Base-by-base conservation (phyloP, 306 rosid genomes). In the Vigna trinervia region DNA sequence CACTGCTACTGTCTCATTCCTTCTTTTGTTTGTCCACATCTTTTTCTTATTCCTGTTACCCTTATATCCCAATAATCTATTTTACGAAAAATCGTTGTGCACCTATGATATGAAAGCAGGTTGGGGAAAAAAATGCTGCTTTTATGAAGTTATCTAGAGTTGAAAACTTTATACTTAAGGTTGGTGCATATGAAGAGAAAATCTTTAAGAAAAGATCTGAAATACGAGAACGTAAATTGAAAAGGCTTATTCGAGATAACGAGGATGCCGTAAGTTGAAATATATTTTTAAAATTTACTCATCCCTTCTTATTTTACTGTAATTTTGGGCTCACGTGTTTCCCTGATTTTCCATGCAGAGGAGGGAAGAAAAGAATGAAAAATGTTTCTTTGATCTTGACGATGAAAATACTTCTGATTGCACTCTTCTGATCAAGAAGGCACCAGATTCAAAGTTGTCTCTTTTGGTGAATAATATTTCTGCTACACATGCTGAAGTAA, bases 161-260 rank as follows among this genome's bases (percentile, higher is more conserved):
- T 22, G 95, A 90, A 70, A 85, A 64, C 2, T 90, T 88, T 61
- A 74, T 86, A 58, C 88, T 83, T 34, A 56, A 47, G 54, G 84
- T 88, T 77, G 90, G 91, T 4, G 1, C 73, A 0, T 73, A 74
- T 34, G 96, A 90, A 72, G 92, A 90, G 17, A 77, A 77, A 51
- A 78, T 86, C 19, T 88, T 88, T 39, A 69, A 34, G 38, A 90
- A 54, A 83, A 83, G 91, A 80, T 71, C 78, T 0, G 81, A 76
- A 10, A n/a, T 85, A 1, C 60, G 58, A 14, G 87, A 73, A 8
- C 17, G 41, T 3, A 58, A 6, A 47, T 65, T 86, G 53, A 80
- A 32, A 75, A 51, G 73, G 52, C 48, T 80, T 39, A 19, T 81
- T 28, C 43, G 45, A 61, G 71, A 71, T 12, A 0, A 38, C 13